phyloP scores from a whole-genome alignment of 1,284 basidiomycete genomes.

The Entoloma clypeatum region DNA sequence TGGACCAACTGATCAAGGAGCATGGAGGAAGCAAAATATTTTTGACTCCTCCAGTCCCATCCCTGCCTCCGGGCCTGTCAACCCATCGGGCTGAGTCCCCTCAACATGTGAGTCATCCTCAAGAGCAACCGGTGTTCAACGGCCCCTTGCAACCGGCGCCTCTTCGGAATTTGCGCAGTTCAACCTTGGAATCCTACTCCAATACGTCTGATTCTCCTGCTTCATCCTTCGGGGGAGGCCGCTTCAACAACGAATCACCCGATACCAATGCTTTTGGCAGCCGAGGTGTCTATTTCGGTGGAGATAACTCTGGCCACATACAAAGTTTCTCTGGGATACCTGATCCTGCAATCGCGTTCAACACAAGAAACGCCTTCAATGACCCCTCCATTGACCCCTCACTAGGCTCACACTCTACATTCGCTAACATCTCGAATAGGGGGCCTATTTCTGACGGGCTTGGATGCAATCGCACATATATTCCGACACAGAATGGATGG shows the following conservation, averaged over 20 bases:
- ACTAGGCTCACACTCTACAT: constrained; percentile 27
- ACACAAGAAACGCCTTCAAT: constrained; percentile 32
- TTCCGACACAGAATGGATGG: constrained; percentile 16
- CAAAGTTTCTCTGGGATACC: constrained; percentile 23
- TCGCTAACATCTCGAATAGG: constrained; percentile 33
- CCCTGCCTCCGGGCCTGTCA: constrained; percentile 52
- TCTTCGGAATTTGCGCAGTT: constrained; percentile 49
- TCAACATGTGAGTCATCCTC: constrained; percentile 31
- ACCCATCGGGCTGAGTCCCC: constrained; percentile 45
- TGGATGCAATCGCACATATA: constrained; percentile 35
- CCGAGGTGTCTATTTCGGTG: constrained; percentile 38
- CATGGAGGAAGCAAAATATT: constrained; percentile 59
- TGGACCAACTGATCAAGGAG: constrained; percentile 52
- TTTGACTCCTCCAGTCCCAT: constrained; percentile 45
- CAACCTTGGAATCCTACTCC: constrained; percentile 59
- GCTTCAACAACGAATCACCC: constrained; percentile 63
- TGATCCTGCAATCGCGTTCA: constrained; percentile 30
- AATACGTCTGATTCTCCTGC: constrained; percentile 62
- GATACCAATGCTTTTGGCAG: constrained; percentile 58
- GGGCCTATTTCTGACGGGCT: constrained; percentile 41
- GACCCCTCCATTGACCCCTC: constrained; percentile 33
- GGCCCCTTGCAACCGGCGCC: constrained; percentile 65
- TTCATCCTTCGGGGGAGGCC: constrained; percentile 60
- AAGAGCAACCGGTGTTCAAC: constrained; percentile 39
- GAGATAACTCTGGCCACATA: constrained; percentile 26